These are phyloP conservation scores for Xylaria flabelliformis DNA, from an alignment of 495 filamentous ascomycete species.

Conservation along the genomic window DNA sequence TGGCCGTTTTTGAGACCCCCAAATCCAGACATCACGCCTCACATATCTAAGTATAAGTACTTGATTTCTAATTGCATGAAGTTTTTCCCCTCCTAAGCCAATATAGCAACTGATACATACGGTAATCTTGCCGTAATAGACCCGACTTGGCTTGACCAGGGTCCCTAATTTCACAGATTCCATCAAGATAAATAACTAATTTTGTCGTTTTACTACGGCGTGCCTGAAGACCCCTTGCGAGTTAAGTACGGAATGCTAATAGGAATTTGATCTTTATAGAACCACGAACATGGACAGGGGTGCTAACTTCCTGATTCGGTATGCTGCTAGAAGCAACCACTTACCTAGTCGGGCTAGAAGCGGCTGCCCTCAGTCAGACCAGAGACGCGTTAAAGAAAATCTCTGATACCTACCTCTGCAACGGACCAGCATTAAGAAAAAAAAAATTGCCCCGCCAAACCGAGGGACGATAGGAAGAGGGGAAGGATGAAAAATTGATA, in stretches of 20 bases:
- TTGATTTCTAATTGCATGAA: constrained; percentile 8
- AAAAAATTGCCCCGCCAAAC: constrained; percentile 17
- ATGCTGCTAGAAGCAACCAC: constrained; percentile 2
- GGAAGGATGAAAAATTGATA: constrained; percentile 11
- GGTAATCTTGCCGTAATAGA: constrained; percentile 12
- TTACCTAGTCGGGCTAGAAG: constrained; percentile 8
- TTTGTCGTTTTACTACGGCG: not conserved
- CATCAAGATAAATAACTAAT: not conserved
- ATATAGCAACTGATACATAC: constrained; percentile 1
- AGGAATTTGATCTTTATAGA: constrained; percentile 8
- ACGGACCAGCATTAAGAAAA: constrained; percentile 13
- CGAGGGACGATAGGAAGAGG: constrained; percentile 16
- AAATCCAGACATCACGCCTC: not conserved
- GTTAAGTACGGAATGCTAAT: not conserved
- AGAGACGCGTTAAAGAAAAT: constrained; percentile 16
- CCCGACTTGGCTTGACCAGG: constrained; percentile 11
- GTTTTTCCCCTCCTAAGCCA: not conserved
- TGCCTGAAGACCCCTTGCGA: not conserved
- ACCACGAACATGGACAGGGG: constrained; percentile 16
- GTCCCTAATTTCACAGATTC: not conserved
- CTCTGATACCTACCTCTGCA: constrained; percentile 11
- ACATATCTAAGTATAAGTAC: not conserved
- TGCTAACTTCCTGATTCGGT: constrained; percentile 28
- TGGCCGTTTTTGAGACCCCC: not conserved
- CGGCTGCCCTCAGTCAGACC: not conserved